These are phyloP conservation scores for Graphium sp. DNA, from an alignment of 2,329 filamentous ascomycete genomes.

Conservation along the genomic window DNA sequence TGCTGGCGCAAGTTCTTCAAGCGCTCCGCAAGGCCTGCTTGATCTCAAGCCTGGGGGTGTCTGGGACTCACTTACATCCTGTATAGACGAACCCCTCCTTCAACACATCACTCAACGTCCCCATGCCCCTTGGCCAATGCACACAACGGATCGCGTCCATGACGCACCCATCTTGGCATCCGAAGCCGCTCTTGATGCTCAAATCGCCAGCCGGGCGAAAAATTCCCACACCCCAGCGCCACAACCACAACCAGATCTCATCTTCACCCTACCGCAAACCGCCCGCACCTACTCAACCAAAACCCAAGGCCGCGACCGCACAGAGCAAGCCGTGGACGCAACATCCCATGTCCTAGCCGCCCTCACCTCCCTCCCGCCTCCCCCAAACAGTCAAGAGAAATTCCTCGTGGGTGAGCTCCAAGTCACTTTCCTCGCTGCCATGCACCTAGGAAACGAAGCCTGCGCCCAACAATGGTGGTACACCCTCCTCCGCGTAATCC, in stretches of 20 bases:
- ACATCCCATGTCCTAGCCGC: conserved; percentile 25
- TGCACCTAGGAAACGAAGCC: conserved; percentile 38
- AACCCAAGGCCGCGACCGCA: conserved; percentile 18
- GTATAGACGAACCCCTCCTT: conserved; percentile 26
- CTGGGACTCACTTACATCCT: conserved; percentile 34
- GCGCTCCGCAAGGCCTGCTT: conserved; percentile 7
- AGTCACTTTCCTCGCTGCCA: conserved; percentile 39
- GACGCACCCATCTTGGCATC: conserved; percentile 20
- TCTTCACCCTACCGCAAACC: conserved; percentile 27
- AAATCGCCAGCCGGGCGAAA: conserved; percentile 13
- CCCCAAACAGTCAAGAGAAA: conserved; percentile 19
- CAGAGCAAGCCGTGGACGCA: conserved; percentile 28
- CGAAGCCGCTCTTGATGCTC: conserved; percentile 19
- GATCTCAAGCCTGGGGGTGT: conserved; percentile 15
- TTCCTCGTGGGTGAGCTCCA: conserved; percentile 40
- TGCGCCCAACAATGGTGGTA: conserved; percentile 48
- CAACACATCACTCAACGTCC: conserved; percentile 25
- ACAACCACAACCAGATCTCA: no score
- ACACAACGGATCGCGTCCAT: conserved; percentile 33
- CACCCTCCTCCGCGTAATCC: conserved; percentile 29
- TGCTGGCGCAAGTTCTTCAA: no score
- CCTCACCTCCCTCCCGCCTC: conserved; percentile 13
- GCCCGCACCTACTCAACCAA: conserved; percentile 22
- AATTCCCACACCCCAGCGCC: no score
- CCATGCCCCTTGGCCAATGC: conserved; percentile 29